Percentiles rank a stretch among this genome's conserved stretches.
Evolutionary conservation across 345 rosid genomes (phyloP).

Genomic region (Conringia planisiliqua): DNA sequence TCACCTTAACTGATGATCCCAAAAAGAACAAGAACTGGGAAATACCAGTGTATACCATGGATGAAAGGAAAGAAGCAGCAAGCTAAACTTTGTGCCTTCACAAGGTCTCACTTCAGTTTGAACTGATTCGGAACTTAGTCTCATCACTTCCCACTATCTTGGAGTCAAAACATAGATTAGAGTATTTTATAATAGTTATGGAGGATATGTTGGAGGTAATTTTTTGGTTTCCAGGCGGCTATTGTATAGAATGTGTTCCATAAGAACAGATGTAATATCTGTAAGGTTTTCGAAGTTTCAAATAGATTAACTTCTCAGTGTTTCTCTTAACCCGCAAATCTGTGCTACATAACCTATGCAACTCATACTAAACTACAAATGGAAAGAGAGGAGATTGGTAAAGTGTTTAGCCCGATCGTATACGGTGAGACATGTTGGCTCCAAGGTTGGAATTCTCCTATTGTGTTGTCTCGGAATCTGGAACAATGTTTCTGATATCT

Average conservation of each 20-base stretch:
- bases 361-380: slow-evolving; percentile 5
- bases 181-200: neutral
- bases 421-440: slow-evolving; percentile 8
- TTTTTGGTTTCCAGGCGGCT: neutral
- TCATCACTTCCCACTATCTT: neutral
- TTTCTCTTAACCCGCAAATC: slow-evolving; percentile 1
- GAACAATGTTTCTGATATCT: neutral
- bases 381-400: neutral
- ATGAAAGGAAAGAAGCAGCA: slow-evolving; percentile 34
- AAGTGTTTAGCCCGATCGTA: neutral
- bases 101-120: neutral
- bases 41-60: slow-evolving; percentile 71
- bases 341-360: slow-evolving; percentile 25
- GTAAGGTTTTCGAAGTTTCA: neutral
- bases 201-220: neutral
- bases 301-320: neutral
- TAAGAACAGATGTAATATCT: neutral
- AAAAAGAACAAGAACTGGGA: slow-evolving; percentile 95
- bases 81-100: slow-evolving; percentile 31
- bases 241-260: slow-evolving; percentile 8
- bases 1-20: slow-evolving; percentile 83
- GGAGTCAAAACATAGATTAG: neutral
- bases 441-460: slow-evolving; percentile 11
- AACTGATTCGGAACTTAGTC: neutral
- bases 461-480: neutral